Percentiles rank a stretch among this genome's conserved stretches.
phyloP scores from a whole-genome alignment of 148 eudicot genomes.

The Rhododendron kiyosumense region DNA sequence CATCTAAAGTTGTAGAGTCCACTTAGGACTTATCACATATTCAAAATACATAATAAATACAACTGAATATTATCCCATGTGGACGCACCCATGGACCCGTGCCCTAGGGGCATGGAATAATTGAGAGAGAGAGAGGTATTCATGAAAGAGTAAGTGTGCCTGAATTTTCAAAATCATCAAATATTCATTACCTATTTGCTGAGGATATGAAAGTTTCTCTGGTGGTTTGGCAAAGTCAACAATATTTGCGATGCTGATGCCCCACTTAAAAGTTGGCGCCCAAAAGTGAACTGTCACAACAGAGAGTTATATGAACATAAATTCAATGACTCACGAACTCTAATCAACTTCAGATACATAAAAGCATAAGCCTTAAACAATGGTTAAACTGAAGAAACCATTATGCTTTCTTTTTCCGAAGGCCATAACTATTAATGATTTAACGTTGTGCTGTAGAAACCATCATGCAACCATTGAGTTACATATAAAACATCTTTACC shows the following conservation, averaged over 20 bases:
- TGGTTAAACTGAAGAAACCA: neutral
- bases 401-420: neutral
- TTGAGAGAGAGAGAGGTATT: neutral
- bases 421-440: neutral
- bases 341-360: neutral
- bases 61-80: no score
- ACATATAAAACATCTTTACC: neutral
- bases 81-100: no score
- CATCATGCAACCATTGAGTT: neutral
- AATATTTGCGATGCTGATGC: constrained; percentile 87
- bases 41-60: no score
- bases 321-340: neutral
- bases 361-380: neutral
- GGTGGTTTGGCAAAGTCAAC: constrained; percentile 86
- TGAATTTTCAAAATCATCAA: neutral
- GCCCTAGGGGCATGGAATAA: no score
- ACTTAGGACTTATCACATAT: no score
- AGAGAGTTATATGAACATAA: neutral
- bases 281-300: constrained; percentile 81
- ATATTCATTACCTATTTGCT: constrained; percentile 67
- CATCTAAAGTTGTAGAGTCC: no score
- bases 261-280: constrained; percentile 99
- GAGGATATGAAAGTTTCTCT: constrained; percentile 89
- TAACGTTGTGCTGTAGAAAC: neutral
- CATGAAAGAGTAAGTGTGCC: neutral